A percentile compares a stretch with the other conserved stretches of the same genome.
phyloP scores from a whole-genome alignment of 805 yeast genomes.

The Candida sithepensis region DNA sequence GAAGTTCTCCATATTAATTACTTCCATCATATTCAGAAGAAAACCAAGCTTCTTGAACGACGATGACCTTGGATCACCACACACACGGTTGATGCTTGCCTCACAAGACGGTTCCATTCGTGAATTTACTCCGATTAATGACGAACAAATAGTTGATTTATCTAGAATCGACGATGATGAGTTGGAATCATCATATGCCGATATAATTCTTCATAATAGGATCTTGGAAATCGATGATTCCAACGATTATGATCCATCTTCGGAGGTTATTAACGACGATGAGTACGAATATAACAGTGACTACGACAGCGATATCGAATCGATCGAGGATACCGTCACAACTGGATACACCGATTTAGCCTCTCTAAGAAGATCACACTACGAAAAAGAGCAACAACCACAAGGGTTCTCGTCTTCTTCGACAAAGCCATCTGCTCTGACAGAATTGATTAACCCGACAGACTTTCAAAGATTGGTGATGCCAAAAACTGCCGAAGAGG shows the following conservation, averaged over 20 bases:
- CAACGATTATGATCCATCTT: constrained; percentile 8
- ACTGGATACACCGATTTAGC: background rate
- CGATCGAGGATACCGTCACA: background rate
- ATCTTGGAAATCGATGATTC: constrained; percentile 11
- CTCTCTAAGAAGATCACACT: constrained; percentile 1
- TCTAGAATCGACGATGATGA: constrained; percentile 8
- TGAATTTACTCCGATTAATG: background rate
- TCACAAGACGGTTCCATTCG: background rate
- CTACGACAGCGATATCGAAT: constrained; percentile 11
- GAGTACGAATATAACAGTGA: constrained; percentile 16
- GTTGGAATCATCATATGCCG: constrained; percentile 7
- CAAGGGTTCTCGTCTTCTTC: too few species aligned
- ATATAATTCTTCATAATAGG: constrained; percentile 9
- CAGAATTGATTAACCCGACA: constrained; percentile 20
- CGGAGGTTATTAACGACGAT: constrained; percentile 4
- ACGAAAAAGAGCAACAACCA: background rate
- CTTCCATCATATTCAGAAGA: constrained; percentile 13
- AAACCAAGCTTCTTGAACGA: constrained; percentile 11
- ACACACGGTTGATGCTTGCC: background rate
- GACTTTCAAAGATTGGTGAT: constrained; percentile 23
- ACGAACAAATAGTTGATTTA: constrained; percentile 1
- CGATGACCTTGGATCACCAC: background rate
- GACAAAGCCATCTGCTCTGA: constrained; percentile 7
- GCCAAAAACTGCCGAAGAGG: constrained; percentile 26
- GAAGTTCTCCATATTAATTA: constrained; percentile 6